Evolutionary conservation across 2,329 filamentous ascomycete genomes (phyloP).

Genomic region (Aspergillus aculeatinus): DNA sequence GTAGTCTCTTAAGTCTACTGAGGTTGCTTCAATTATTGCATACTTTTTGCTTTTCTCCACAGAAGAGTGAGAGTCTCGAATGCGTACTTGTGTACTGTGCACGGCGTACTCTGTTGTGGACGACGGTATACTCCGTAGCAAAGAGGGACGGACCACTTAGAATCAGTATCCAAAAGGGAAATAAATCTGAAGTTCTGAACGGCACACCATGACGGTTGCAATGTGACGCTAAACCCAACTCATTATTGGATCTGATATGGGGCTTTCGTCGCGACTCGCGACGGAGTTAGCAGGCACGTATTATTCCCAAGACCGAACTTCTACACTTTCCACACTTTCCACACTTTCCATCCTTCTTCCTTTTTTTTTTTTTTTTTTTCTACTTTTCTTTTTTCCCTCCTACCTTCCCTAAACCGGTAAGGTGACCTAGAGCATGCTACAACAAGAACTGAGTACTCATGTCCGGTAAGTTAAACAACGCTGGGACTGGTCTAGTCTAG

Average conservation of each 20-base stretch:
- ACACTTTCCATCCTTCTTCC: slow-evolving; percentile 10
- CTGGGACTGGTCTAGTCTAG: slow-evolving; percentile 17
- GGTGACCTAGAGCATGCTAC: slow-evolving; percentile 4
- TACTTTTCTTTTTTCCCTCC: neutral
- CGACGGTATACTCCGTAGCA: no score
- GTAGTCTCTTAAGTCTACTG: neutral
- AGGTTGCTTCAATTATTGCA: neutral
- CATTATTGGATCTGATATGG: slow-evolving; percentile 40
- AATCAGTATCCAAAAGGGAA: neutral
- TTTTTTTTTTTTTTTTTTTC: slow-evolving; percentile 9
- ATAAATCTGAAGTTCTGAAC: slow-evolving; percentile 15
- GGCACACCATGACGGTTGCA: slow-evolving; percentile 29
- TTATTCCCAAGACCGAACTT: slow-evolving; percentile 15
- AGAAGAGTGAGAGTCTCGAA: no score
- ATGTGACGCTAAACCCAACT: slow-evolving; percentile 31
- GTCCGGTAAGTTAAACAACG: neutral
- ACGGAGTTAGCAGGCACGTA: slow-evolving; percentile 18
- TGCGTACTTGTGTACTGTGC: neutral
- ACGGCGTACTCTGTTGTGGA: neutral
- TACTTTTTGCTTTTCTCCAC: neutral
- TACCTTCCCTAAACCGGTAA: slow-evolving; percentile 12
- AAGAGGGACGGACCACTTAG: no score
- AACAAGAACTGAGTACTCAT: no score
- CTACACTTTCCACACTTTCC: slow-evolving; percentile 9
- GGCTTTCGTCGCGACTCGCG: slow-evolving; percentile 17